Evolutionary conservation across 208 protist species (phyloP).

Genomic region (Leishmania amazonensis): DNA sequence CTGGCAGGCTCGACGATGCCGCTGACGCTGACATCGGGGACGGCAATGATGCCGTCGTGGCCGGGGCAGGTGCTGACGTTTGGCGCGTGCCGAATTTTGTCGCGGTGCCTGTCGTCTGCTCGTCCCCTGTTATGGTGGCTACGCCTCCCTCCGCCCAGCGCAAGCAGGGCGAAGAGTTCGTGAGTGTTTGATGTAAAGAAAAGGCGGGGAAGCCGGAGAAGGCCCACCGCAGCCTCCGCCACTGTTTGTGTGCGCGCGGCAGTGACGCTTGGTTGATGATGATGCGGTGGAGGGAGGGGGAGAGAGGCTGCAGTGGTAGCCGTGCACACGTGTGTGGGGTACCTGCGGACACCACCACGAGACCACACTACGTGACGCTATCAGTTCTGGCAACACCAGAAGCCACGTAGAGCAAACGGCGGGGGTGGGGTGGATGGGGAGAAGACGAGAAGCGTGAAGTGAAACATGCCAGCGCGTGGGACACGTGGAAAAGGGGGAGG

Average conservation of each 20-base stretch:
- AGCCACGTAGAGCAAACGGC: neutral
- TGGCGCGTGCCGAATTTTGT: neutral
- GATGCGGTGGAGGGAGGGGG: neutral
- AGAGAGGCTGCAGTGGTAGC: neutral
- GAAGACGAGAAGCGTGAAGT: neutral
- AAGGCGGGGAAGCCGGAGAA: neutral
- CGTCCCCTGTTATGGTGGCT: neutral
- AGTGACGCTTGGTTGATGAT: neutral
- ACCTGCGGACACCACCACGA: neutral
- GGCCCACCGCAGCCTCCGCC: neutral
- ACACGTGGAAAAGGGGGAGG: constrained; percentile 6
- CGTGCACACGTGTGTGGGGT: neutral
- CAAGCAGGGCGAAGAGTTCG: neutral
- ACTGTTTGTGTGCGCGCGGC: neutral
- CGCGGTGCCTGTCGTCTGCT: neutral
- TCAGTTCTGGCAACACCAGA: neutral
- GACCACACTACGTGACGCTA: neutral
- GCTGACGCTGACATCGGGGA: neutral
- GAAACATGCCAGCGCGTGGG: constrained; percentile 3
- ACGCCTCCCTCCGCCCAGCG: neutral
- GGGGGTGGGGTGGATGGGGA: neutral
- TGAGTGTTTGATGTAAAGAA: neutral
- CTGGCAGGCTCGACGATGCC: neutral
- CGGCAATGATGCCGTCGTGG: neutral
- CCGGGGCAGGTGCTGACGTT: neutral